phyloP scores from a whole-genome alignment of 1,139 yeast species.

The Taphrina wiesneri region DNA sequence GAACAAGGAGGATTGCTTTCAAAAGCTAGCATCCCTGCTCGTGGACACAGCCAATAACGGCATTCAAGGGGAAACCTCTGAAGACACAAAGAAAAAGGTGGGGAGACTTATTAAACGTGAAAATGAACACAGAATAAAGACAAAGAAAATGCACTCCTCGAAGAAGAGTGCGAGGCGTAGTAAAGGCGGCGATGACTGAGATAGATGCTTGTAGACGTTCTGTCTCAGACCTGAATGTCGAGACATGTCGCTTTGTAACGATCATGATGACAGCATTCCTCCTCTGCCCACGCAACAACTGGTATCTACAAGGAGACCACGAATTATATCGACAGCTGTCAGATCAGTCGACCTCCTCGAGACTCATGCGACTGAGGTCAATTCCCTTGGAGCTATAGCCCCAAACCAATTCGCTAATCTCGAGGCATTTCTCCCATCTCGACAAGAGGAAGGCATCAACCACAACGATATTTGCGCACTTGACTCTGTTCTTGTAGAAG shows the following conservation, averaged over 20 bases:
- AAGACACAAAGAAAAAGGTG: conserved; percentile 12
- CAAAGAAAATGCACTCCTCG: conserved; percentile 16
- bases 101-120: conserved; percentile 12
- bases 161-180: conserved; percentile 26
- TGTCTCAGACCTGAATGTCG: no score
- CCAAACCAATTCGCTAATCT: conserved; percentile 22
- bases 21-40: conserved; percentile 18
- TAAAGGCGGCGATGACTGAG: conserved; percentile 19
- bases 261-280: no score
- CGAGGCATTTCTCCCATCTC: conserved; percentile 30
- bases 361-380: conserved; percentile 11
- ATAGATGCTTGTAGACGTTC: neutral
- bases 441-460: conserved; percentile 1
- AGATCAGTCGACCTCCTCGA: conserved; percentile 10
- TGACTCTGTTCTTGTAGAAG: conserved; percentile 11
- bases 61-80: conserved; percentile 21
- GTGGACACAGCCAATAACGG: conserved; percentile 17
- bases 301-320: neutral
- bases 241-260: no score
- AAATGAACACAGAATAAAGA: conserved; percentile 15
- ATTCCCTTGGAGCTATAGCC: conserved; percentile 13
- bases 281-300: no score
- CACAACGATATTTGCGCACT: neutral
- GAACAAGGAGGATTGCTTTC: conserved; percentile 23
- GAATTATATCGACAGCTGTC: neutral